phyloP scores from a whole-genome alignment of 768 basidiomycete genomes.

The Rhodocollybia butyracea region DNA sequence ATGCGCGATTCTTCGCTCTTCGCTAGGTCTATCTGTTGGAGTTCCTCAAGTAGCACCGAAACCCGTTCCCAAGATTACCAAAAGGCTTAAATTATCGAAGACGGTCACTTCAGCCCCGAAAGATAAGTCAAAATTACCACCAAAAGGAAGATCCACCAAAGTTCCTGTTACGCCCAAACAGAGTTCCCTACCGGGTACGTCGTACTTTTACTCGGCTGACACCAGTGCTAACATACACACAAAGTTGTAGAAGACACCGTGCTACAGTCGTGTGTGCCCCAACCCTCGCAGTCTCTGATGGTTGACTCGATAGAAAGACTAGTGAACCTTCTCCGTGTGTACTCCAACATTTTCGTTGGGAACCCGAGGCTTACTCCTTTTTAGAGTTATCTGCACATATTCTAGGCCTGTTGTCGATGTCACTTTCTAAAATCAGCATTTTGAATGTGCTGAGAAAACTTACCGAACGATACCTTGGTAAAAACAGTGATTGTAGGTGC shows the following conservation, averaged over 20 bases:
- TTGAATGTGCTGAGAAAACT: slow-evolving; percentile 64
- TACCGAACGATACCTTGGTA: slow-evolving; percentile 43
- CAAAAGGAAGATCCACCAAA: background rate
- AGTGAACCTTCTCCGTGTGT: background rate
- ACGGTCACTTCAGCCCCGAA: slow-evolving; percentile 11
- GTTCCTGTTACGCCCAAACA: slow-evolving; percentile 43
- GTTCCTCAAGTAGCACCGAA: slow-evolving; percentile 14
- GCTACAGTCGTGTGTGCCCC: background rate
- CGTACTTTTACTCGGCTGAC: background rate
- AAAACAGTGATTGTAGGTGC: slow-evolving; percentile 45
- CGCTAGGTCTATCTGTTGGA: slow-evolving; percentile 25
- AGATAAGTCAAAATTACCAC: background rate
- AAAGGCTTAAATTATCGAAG: slow-evolving; percentile 8
- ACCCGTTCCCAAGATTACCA: slow-evolving; percentile 18
- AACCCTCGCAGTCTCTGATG: background rate
- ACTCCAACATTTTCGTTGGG: too few species aligned
- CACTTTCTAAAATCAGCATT: slow-evolving; percentile 62
- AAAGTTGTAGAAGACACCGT: background rate
- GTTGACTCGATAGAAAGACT: background rate
- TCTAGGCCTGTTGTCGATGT: slow-evolving; percentile 66
- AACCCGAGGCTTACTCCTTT: background rate
- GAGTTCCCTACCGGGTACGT: slow-evolving; percentile 11
- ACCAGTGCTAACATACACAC: slow-evolving; percentile 6
- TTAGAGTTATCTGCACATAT: slow-evolving; percentile 57
- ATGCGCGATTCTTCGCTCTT: slow-evolving; percentile 40